Base-by-base conservation (phyloP, 2,329 filamentous ascomycete species). In the Orbilia javanica region DNA sequence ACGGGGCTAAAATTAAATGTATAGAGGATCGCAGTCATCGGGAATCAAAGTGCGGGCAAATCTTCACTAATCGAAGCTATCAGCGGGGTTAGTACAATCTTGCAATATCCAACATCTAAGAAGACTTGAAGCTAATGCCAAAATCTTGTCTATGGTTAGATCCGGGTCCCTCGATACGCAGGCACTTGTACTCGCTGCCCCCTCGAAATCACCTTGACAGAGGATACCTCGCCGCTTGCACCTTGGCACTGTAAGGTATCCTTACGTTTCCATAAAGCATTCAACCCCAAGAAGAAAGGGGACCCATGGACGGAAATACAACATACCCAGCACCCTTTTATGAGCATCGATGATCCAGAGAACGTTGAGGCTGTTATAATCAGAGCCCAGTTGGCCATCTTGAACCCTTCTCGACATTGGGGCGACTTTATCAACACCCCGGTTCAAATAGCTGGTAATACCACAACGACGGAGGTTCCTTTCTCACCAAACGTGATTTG, bases 401-500 rank as follows among this genome's bases (percentile, higher is more conserved):
- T 82, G 7, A 81, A 81, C 29, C 81, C 81, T n/a, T 79, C 79
- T 1, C 52, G 71, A 52, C 75, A 79, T 18, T 82, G 80, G 80
- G 44, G 75, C 0, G 79, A 81, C 2, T 82, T 78, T 65, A 72
- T 73, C 13, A 64, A 63, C 20, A 67, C 63, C n/a, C 55, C 55
- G 5, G 42, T 69, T 20, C 42, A 68, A 25, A 36, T 53, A 11
- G 42, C 52, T 7, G 63, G 62, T 25, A 60, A 42, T 27, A 68
- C 34, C 46, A 36, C 60, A 27, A 69, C 69, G 1, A 73, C 80
- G 20, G 80, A 82, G 31, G 80, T 82, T 2, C 81, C 80, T 25
- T 82, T 82, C 60, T 81, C 80, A 11, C 81, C 81, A 15, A 82
- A 82, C 52, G 81, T 82, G 7, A 81, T 82, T 39, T 81, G 80